phyloP scores from a whole-genome alignment of 495 filamentous ascomycete species.

The Aspergillus heteromorphus region DNA sequence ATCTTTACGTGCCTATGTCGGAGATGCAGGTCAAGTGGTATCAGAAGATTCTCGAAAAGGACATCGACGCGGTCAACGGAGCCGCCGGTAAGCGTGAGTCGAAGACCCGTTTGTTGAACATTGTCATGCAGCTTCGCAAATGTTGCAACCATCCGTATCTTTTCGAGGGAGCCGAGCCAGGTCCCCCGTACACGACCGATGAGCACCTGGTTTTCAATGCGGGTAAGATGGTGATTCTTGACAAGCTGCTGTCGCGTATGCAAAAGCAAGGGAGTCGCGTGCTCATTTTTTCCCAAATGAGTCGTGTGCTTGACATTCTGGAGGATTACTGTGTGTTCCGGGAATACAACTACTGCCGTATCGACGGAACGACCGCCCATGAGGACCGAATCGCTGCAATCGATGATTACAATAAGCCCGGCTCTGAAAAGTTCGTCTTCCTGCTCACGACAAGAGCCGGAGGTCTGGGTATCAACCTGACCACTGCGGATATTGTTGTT shows the following conservation, averaged over 20 bases:
- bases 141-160: conserved; percentile 99
- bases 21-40: conserved; percentile 99
- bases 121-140: conserved; percentile 99
- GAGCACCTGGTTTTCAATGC: conserved; percentile 92
- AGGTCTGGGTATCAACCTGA: conserved; percentile 97
- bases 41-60: conserved; percentile 96
- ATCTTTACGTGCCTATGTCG: conserved; percentile 96
- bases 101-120: conserved; percentile 98
- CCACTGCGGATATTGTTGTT: conserved; percentile 90
- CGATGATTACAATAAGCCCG: conserved; percentile 95
- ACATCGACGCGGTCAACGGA: conserved; percentile 98
- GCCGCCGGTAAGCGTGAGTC: conserved; percentile 94
- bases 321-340: conserved; percentile 98
- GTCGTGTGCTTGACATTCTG: conserved; percentile 90
- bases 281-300: conserved; percentile 99
- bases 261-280: conserved; percentile 82
- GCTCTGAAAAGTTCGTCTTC: conserved; percentile 95
- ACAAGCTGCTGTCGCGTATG: conserved; percentile 83
- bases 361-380: conserved; percentile 94
- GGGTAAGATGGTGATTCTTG: conserved; percentile 96
- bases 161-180: conserved; percentile 96
- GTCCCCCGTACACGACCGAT: conserved; percentile 96
- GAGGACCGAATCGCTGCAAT: conserved; percentile 97
- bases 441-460: conserved; percentile 95
- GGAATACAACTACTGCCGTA: conserved; percentile 92